Evolutionary conservation across 371 early-diverging fungal genomes (phyloP).

Genomic region (Polyrhizophydium stewartii): DNA sequence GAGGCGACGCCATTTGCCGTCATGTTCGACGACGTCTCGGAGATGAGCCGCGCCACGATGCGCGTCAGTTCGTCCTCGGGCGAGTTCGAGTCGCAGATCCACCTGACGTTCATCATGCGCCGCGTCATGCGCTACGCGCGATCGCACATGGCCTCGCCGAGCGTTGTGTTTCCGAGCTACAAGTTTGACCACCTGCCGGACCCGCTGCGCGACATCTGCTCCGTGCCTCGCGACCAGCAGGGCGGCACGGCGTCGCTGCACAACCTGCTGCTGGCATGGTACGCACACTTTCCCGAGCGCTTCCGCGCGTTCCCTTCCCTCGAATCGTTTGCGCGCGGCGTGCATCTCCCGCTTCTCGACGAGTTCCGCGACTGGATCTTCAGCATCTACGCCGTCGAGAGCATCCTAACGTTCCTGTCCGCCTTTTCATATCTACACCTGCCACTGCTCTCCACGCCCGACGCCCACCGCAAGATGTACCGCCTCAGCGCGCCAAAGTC

Average conservation of each 20-base stretch:
- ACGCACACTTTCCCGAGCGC: neutral
- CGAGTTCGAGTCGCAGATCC: constrained; percentile 1
- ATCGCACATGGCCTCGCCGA: neutral
- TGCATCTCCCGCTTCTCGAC: neutral
- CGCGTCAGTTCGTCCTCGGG: neutral
- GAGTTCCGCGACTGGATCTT: neutral
- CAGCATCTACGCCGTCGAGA: neutral
- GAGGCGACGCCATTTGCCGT: neutral
- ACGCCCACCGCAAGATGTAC: neutral
- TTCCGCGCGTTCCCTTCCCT: constrained; percentile 2
- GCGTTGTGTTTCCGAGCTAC: neutral
- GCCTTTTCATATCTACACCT: constrained; percentile 5
- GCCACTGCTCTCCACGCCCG: neutral
- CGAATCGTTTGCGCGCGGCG: neutral
- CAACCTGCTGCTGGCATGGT: constrained; percentile 1
- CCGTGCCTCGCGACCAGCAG: neutral
- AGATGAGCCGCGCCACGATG: neutral
- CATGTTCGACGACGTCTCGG: constrained; percentile 5
- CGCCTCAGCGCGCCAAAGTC: neutral
- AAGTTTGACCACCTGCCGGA: neutral
- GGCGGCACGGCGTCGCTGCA: neutral
- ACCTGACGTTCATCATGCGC: constrained; percentile 3
- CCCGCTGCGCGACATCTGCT: neutral
- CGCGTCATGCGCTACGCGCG: constrained; percentile 1
- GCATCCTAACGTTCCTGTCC: constrained; percentile 1